A percentile compares a stretch with the other conserved stretches of the same genome.
These are phyloP conservation scores for Candida tropicalis DNA, from an alignment of 1,139 yeast species.

Conservation along the genomic window DNA sequence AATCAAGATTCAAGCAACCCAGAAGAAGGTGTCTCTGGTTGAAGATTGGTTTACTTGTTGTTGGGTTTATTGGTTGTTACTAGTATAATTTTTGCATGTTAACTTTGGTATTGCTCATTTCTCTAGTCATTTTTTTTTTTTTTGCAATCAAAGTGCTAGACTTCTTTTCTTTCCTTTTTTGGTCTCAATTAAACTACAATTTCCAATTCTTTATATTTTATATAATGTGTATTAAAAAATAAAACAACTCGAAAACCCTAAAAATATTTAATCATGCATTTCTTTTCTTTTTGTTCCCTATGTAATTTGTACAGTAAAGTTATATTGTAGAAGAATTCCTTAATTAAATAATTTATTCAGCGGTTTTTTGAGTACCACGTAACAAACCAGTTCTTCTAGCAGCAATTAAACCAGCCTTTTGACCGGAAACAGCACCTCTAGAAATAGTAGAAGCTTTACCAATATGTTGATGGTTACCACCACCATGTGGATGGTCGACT, in stretches of 20 bases:
- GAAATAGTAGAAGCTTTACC: slow-evolving; percentile 99
- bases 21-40: too few species aligned
- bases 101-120: too few species aligned
- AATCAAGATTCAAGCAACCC: not conserved
- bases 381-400: slow-evolving; percentile 99
- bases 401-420: slow-evolving; percentile 99
- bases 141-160: too few species aligned
- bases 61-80: not conserved
- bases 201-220: too few species aligned
- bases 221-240: slow-evolving; percentile 7
- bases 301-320: slow-evolving; percentile 9
- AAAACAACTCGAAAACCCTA: slow-evolving; percentile 11
- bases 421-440: slow-evolving; percentile 99
- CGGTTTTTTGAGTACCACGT: slow-evolving; percentile 99
- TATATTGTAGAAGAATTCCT: slow-evolving; percentile 10
- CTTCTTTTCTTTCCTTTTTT: slow-evolving; percentile 5
- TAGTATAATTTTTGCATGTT: not conserved
- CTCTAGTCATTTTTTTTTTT: slow-evolving; percentile 1
- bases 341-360: slow-evolving; percentile 52
- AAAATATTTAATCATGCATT: slow-evolving; percentile 14
- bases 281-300: slow-evolving; percentile 2
- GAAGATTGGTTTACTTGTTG: not conserved
- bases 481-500: slow-evolving; percentile 99
- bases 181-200: not conserved
- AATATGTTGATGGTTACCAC: slow-evolving; percentile 99